Conservation (phyloP, 192 early-diverging fungal species). For the Coemansia sp. region DNA sequence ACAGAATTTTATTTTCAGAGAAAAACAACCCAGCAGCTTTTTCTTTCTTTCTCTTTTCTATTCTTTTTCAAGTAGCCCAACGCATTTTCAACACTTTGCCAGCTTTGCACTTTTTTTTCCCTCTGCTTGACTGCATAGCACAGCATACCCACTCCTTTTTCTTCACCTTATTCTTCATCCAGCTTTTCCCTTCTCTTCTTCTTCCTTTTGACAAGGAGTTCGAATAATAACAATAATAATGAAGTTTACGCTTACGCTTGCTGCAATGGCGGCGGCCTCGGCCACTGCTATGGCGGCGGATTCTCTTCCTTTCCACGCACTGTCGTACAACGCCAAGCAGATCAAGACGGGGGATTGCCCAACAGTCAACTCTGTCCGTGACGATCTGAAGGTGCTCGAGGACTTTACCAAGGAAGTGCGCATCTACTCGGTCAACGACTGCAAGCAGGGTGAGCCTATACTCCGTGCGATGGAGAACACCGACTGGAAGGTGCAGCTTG, state of each 20-base stretch:
- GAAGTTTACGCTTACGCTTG: conserved; percentile 33
- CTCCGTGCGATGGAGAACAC: conserved; percentile 63
- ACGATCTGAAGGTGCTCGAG: conserved; percentile 60
- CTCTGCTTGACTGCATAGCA: conserved; percentile 24
- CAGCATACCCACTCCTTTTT: not conserved
- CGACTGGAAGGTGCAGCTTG: conserved; percentile 62
- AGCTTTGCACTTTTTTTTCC: too few relatives aligned
- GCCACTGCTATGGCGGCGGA: conserved; percentile 19
- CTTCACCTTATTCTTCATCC: not conserved
- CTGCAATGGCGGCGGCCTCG: conserved; percentile 26
- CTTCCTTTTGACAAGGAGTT: not conserved
- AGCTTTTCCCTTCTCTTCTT: not conserved
- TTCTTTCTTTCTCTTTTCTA: not conserved
- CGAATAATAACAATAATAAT: conserved; percentile 10
- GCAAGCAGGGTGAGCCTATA: conserved; percentile 62
- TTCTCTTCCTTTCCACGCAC: conserved; percentile 53
- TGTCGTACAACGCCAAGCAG: conserved; percentile 63
- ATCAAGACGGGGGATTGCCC: conserved; percentile 60
- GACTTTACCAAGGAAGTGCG: conserved; percentile 60
- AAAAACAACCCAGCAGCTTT: not conserved
- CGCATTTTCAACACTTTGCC: too few relatives aligned
- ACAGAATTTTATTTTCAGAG: too few relatives aligned
- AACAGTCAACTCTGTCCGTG: conserved; percentile 60
- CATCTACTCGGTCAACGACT: conserved; percentile 66
- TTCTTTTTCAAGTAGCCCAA: conserved; percentile 2